Conservation (phyloP, 345 rosid species). For the Rubroshorea leprosula region DNA sequence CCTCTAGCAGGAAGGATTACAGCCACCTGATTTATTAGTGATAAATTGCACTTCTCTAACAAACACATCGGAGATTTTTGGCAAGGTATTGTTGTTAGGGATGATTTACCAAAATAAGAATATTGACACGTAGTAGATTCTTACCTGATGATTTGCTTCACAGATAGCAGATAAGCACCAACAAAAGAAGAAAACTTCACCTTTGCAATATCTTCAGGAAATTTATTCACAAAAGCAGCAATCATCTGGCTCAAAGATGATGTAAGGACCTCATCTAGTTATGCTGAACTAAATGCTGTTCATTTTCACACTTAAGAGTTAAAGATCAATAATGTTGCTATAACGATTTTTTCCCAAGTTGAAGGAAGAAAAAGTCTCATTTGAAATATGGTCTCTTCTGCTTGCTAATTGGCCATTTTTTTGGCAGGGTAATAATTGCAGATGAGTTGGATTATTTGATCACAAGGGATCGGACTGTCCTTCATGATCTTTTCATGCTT, state of each 20-base stretch:
- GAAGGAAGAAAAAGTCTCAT: neutral
- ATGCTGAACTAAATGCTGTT: neutral
- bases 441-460: slow-evolving; percentile 92
- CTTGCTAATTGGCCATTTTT: neutral
- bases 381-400: slow-evolving; percentile 2
- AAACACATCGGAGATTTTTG: slow-evolving; percentile 60
- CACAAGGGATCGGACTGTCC: slow-evolving; percentile 74
- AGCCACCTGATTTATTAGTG: slow-evolving; percentile 46
- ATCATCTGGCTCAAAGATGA: slow-evolving; percentile 49
- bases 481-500: slow-evolving; percentile 91
- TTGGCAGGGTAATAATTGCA: slow-evolving; percentile 65
- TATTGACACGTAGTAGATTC: neutral
- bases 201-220: slow-evolving; percentile 56
- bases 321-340: no score
- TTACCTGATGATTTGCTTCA: slow-evolving; percentile 25
- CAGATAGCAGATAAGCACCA: slow-evolving; percentile 49
- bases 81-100: slow-evolving; percentile 49
- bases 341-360: neutral
- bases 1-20: slow-evolving; percentile 39
- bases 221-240: slow-evolving; percentile 53
- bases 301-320: no score
- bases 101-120: neutral
- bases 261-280: slow-evolving; percentile 32
- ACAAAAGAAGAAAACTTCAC: slow-evolving; percentile 37
- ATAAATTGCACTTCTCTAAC: slow-evolving; percentile 70